Evolutionary conservation across 352 stramenopile genomes (phyloP), one percentile per base, ranked within the genome.

Genomic region (Saprolegnia diclina): DNA sequence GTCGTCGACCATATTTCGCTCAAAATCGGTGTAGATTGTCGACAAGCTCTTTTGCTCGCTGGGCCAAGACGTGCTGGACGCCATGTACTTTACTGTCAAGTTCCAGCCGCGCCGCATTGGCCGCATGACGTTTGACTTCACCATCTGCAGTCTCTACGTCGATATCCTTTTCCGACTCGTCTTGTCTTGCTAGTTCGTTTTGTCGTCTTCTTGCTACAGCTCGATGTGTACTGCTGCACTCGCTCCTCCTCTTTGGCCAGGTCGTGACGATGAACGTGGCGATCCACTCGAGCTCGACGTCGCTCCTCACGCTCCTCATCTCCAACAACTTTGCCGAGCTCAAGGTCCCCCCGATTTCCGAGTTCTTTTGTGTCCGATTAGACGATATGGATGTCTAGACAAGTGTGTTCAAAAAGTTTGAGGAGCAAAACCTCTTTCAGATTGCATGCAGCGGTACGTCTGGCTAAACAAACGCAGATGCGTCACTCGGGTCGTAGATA

Each of bases 301-400:
- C 92, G 54, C 74, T 99, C 53, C 75, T 98, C 13, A 97, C 95
- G 21, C 76, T 98, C 1, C 80, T 98, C n/a, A 91, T 96, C 64
- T 95, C 83, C n/a, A 98, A 98, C 75, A 99, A 99, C 76, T 99
- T 99, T 85, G 91, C 95, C 0, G 97, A 99, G 79, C 97, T 99
- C 76, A 99, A 99, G 82, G 82, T 83, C 35, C 44, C 1, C 62
- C 2, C 21, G n/a, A 29, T 40, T n/a, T n/a, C n/a, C n/a, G n/a
- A n/a, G 10, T 18, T 59, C 11, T 40, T 59, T 19, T 59, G 53
- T 59, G 18, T 19, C 29, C 35, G 10, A 52, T 52, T 56, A 50
- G 0, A 24, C 19, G 29, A 5, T 5, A 35, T 6, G 2, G 42
- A 54, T 16, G 26, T 50, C 4, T 54, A 87, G 71, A 94, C 75